Conservation (phyloP, 139 green algal genomes). For the Chlamydomonas schloesseri region DNA sequence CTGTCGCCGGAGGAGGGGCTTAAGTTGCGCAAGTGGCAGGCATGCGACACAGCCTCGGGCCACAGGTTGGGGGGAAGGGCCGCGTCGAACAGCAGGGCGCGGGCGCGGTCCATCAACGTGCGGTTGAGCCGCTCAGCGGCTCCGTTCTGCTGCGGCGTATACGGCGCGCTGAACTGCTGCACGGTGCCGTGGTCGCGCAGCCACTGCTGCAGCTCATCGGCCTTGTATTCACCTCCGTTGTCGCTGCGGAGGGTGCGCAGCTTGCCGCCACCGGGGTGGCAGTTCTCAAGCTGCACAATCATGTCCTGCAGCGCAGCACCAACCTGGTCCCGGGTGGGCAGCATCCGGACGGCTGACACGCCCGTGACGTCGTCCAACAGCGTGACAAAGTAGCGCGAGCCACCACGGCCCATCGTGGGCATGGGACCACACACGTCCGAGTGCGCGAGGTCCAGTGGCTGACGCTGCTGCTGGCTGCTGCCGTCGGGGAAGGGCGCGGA, state of each 20-base stretch:
- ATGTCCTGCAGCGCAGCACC: background rate
- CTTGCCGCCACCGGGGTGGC: too few relatives aligned
- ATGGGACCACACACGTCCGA: conserved; percentile 28
- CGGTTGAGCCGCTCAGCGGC: conserved; percentile 46
- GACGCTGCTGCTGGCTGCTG: too few relatives aligned
- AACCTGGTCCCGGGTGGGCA: background rate
- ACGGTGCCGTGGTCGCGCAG: background rate
- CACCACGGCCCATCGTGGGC: background rate
- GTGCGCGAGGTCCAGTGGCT: conserved; percentile 23
- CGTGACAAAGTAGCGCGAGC: conserved; percentile 9
- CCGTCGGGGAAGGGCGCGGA: too few relatives aligned
- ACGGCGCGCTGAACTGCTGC: background rate
- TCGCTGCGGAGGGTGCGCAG: background rate
- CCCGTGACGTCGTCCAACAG: conserved; percentile 41
- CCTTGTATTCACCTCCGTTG: conserved; percentile 13
- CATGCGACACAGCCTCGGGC: background rate
- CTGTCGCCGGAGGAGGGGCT: background rate
- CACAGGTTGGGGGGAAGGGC: background rate
- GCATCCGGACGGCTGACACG: background rate
- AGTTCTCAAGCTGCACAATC: background rate
- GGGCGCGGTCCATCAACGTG: conserved; percentile 39
- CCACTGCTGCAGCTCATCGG: background rate
- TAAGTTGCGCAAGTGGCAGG: background rate
- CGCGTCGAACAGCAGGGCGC: conserved; percentile 19
- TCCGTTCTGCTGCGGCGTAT: conserved; percentile 33